Evolutionary conservation across 1,284 basidiomycete genomes (phyloP).

Genomic region (Pisolithus thermaeus): DNA sequence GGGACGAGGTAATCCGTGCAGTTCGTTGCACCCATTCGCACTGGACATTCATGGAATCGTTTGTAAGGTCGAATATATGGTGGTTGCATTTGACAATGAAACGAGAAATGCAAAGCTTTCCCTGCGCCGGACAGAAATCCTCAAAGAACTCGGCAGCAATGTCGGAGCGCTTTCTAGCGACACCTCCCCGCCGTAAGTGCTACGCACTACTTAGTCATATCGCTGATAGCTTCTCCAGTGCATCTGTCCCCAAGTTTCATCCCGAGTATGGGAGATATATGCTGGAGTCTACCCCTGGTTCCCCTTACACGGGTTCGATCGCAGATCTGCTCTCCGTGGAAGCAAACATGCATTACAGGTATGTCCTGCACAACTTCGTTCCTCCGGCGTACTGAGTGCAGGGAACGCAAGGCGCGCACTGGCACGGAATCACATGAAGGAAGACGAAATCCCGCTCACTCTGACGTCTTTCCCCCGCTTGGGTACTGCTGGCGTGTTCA

Average conservation of each 20-base stretch:
- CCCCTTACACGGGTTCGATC: conserved; percentile 86
- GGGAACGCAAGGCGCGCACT: conserved; percentile 65
- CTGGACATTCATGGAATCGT: conserved; percentile 5
- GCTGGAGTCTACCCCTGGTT: conserved; percentile 96
- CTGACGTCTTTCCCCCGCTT: conserved; percentile 94
- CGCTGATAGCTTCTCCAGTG: conserved; percentile 35
- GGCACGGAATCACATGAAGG: conserved; percentile 77
- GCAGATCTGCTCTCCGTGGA: conserved; percentile 88
- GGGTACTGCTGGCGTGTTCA: conserved; percentile 85
- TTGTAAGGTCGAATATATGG: conserved; percentile 91
- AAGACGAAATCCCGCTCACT: conserved; percentile 88
- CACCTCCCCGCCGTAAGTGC: conserved; percentile 51
- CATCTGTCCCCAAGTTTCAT: conserved; percentile 88
- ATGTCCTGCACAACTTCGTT: conserved; percentile 3
- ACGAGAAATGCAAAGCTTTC: conserved; percentile 83
- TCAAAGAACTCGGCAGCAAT: conserved; percentile 72
- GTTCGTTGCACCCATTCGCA: neutral
- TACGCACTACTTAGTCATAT: neutral
- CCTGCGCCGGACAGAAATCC: conserved; percentile 90
- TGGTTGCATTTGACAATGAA: conserved; percentile 80
- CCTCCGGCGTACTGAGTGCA: conserved; percentile 4
- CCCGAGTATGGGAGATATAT: conserved; percentile 99
- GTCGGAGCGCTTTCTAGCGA: conserved; percentile 65
- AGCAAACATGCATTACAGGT: conserved; percentile 90
- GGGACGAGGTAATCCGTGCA: conserved; percentile 76